Evolutionary conservation across 208 protist species (phyloP), one percentile per base, ranked within the genome.

Genomic region (Wallacemonas sp.): DNA sequence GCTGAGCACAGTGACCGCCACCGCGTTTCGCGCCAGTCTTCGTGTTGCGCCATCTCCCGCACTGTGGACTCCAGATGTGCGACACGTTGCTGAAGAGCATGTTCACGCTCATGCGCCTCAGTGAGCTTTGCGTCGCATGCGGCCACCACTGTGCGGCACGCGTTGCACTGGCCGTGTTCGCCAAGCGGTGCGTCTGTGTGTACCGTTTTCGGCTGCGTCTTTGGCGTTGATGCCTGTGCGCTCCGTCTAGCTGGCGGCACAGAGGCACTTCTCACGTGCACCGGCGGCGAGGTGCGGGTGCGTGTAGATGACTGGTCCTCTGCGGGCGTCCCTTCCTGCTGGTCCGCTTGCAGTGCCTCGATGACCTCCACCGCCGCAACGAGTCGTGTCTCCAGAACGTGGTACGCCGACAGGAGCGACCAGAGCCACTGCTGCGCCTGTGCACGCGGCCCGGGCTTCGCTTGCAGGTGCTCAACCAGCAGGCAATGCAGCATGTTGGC

Each of bases 361-460:
- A 78, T 73, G n/a, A 78, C 54, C 13, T 88, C 81, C 13, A 76
- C 76, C 1, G 86, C 82, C 0, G 76, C 67, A n/a, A 85, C 69
- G 30, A 92, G 72, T 21, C 86, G 81, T 8, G 70, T 80, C 59
- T 92, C 78, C 26, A 92, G 26, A 13, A 81, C 81, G 66, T 89
- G 76, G 55, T 84, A 86, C 15, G 86, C 86, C 5, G 77, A 75
- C 1, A 92, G 66, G 52, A 89, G 76, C 1, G 60, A 68, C 87
- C 87, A 93, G 50, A 93, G 72, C 78, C 73, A 88, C 54, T 55
- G 75, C 79, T 88, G 83, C 46, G 76, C 81, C 62, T 88, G 80
- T 15, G 57, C 57, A 13, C 75, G 72, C 17, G 66, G 63, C 29
- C 24, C 27, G 13, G 83, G 77, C 3, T 66, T 45, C 30, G 79